Base-by-base conservation (phyloP, 2,329 filamentous ascomycete species). In the Phyllachora maydis region DNA sequence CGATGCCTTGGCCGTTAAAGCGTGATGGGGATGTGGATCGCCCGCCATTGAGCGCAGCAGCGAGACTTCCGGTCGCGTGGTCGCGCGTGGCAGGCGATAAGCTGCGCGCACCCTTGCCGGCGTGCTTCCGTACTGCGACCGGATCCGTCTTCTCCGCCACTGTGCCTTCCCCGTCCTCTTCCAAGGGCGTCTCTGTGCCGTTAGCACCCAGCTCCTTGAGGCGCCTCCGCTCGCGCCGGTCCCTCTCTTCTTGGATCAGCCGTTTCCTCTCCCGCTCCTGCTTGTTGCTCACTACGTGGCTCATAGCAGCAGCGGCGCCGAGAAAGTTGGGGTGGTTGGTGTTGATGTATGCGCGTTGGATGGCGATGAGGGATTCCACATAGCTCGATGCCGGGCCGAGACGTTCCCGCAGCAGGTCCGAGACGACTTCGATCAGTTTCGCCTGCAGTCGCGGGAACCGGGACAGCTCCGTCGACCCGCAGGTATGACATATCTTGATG, bases 281-380 rank as follows among this genome's bases (percentile, higher is more conserved):
- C 51, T 88, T 92, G 42, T 76, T 85, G 41, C 69, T 78, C 30
- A 98, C 90, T 22, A 98, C 85, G 22, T 88, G 82, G 35, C 81
- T 85, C 88, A 98, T 98, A 31, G 88, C 88, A 17, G 83, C 85
- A 12, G 88, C 85, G 10, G 88, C 88, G 21, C 88, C 88, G 10
- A 95, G 66, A 55, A 98, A 98, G 49, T 98, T 98, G 23, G 88
- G 88, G 45, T 98, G 88, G 42, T 98, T 98, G 19, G 88, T 98
- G 55, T 98, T 98, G 53, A 98, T 95, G 50, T 98, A 98, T 11
- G 88, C 88, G 35, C 88, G 68, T 50, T 98, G 88, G 30, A 98
- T 98, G 14, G 88, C 76, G 34, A 98, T 98, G 31, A 98, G 60
- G 19, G 85, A 95, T 47, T 93, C 88, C 20, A 98, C 88, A 36